Conservation (phyloP, 345 rosid species). For the Acer campestre region DNA sequence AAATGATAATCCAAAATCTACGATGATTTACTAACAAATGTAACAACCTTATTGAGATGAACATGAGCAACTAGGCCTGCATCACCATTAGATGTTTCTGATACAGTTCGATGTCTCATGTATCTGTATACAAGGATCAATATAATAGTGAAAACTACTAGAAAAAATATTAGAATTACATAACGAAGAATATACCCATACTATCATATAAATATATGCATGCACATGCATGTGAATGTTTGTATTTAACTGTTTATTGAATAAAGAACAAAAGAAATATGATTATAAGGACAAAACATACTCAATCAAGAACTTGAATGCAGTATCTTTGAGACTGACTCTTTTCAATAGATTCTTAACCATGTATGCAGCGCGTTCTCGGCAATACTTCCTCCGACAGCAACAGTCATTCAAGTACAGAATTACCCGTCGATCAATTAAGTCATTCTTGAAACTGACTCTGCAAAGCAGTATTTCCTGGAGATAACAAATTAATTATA, state of each 20-base stretch:
- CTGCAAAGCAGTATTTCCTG: conserved; percentile 92
- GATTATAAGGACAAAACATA: conserved; percentile 40
- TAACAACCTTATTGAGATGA: conserved; percentile 70
- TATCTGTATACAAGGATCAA: conserved; percentile 47
- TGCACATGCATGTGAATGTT: not conserved
- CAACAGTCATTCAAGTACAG: conserved; percentile 67
- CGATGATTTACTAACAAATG: conserved; percentile 19
- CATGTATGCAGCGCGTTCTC: conserved; percentile 65
- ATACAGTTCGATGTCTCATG: conserved; percentile 41
- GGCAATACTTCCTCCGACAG: conserved; percentile 80
- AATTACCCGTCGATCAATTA: conserved; percentile 69
- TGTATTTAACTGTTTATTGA: not conserved
- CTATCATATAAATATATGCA: not conserved
- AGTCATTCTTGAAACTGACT: conserved; percentile 73
- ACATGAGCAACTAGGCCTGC: conserved; percentile 74
- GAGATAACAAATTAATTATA: conserved; percentile 18
- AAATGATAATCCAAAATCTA: conserved; percentile 14
- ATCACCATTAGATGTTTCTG: conserved; percentile 49
- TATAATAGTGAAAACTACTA: not conserved
- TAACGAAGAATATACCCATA: not conserved
- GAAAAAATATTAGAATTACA: not conserved
- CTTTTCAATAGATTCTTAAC: conserved; percentile 79
- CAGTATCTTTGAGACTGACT: conserved; percentile 75
- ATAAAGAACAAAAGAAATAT: not conserved
- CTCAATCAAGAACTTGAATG: conserved; percentile 72